These are phyloP conservation scores for Colletotrichum sp. DNA, from an alignment of 2,329 filamentous ascomycete genomes.

Conservation along the genomic window DNA sequence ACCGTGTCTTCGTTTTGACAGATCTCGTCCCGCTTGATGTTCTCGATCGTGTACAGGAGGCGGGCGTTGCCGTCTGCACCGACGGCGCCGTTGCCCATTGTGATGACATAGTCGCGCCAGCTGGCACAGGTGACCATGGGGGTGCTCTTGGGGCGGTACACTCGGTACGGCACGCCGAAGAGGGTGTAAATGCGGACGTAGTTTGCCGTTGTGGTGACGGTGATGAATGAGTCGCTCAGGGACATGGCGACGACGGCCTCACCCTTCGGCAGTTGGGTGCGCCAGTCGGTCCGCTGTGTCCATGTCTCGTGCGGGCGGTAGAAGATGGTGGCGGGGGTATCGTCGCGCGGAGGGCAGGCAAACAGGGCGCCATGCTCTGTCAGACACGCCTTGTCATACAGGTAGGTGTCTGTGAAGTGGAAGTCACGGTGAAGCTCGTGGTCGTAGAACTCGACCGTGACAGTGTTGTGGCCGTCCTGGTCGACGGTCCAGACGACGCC, in stretches of 20 bases:
- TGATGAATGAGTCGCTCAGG: constrained; percentile 88
- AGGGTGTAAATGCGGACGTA: constrained; percentile 94
- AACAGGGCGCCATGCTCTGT: constrained; percentile 86
- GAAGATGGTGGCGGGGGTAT: constrained; percentile 80
- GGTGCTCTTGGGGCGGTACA: constrained; percentile 90
- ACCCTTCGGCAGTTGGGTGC: constrained; percentile 83
- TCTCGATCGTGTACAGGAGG: constrained; percentile 90
- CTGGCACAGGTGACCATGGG: constrained; percentile 92
- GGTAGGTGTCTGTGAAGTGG: constrained; percentile 95
- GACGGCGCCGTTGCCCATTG: constrained; percentile 89
- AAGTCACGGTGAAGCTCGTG: constrained; percentile 91
- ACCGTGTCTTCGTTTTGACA: constrained; percentile 94
- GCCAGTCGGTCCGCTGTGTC: constrained; percentile 91
- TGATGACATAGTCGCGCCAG: constrained; percentile 96
- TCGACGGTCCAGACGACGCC: constrained; percentile 98
- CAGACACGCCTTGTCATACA: constrained; percentile 95
- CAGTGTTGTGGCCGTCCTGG: constrained; percentile 90
- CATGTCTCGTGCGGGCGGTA: constrained; percentile 97
- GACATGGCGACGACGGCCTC: constrained; percentile 89
- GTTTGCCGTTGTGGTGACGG: constrained; percentile 83
- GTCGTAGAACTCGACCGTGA: constrained; percentile 98
- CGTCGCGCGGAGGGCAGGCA: constrained; percentile 69
- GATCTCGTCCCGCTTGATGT: constrained; percentile 91
- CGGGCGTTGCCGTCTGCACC: constrained; percentile 78
- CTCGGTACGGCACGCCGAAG: constrained; percentile 85